These are phyloP conservation scores for Nematodospora anomalae DNA, from an alignment of 1,139 yeast genomes.

Conservation along the genomic window DNA sequence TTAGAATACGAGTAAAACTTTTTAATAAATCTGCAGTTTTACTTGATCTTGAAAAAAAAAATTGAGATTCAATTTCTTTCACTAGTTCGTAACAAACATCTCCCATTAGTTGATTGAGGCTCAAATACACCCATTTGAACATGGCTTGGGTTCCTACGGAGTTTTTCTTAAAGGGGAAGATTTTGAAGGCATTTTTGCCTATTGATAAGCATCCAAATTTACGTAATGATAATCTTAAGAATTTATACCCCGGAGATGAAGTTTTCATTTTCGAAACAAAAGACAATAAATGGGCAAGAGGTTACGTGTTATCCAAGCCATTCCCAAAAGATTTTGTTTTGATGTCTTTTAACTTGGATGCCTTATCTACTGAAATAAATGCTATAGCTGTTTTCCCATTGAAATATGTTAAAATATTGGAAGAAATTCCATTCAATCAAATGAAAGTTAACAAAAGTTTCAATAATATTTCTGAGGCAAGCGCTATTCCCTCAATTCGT, in stretches of 20 bases:
- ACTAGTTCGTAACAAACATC: too few species aligned
- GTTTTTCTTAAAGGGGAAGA: constrained; percentile 47
- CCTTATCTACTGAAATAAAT: constrained; percentile 55
- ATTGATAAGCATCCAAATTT: constrained; percentile 49
- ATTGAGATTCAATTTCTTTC: too few species aligned
- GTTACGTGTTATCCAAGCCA: constrained; percentile 64
- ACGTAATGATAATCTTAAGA: constrained; percentile 42
- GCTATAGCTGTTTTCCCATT: constrained; percentile 62
- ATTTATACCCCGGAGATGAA: constrained; percentile 79
- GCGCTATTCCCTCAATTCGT: constrained; percentile 41
- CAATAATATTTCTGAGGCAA: constrained; percentile 31
- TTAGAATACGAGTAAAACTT: too few species aligned
- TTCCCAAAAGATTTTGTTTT: constrained; percentile 68
- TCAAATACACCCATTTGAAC: too few species aligned
- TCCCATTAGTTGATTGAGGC: too few species aligned
- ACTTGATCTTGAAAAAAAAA: too few species aligned
- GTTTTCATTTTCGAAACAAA: constrained; percentile 73
- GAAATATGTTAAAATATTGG: constrained; percentile 45
- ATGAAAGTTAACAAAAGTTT: constrained; percentile 31
- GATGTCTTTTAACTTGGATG: constrained; percentile 59
- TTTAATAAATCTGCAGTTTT: too few species aligned
- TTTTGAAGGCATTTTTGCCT: constrained; percentile 63
- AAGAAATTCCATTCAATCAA: constrained; percentile 31
- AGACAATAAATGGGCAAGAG: constrained; percentile 74
- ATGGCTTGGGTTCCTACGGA: constrained; percentile 41